Conservation (phyloP, 108 stramenopile species). For the Pseudonitzschia multiseries region DNA sequence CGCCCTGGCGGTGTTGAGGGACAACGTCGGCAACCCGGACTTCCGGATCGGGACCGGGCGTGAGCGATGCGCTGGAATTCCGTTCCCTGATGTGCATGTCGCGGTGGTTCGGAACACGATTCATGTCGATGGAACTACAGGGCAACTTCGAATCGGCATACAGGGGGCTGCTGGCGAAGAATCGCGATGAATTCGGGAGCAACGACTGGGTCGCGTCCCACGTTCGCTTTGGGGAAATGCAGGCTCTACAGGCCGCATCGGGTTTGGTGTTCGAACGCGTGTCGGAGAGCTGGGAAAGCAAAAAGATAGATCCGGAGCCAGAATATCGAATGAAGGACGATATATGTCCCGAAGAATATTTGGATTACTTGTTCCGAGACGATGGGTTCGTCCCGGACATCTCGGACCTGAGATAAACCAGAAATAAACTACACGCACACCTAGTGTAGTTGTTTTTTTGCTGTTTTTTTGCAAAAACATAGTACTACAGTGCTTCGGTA, state of each 20-base stretch:
- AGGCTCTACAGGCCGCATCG: conserved; percentile 25
- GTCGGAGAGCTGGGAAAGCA: conserved; percentile 7
- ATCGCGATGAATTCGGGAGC: conserved; percentile 29
- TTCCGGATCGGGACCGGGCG: conserved; percentile 45
- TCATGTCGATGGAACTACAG: conserved; percentile 24
- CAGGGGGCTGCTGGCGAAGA: background rate
- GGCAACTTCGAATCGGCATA: conserved; percentile 14
- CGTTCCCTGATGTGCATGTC: conserved; percentile 58
- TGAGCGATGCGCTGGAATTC: conserved; percentile 58
- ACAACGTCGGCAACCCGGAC: conserved; percentile 35
- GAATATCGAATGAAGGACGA: conserved; percentile 24
- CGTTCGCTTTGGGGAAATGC: conserved; percentile 49
- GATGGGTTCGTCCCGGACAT: background rate
- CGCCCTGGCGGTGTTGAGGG: conserved; percentile 46
- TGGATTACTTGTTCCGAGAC: conserved; percentile 22
- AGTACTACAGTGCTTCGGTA: too few species aligned
- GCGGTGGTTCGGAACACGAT: conserved; percentile 43
- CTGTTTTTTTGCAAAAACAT: too few species aligned
- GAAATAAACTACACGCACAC: too few species aligned
- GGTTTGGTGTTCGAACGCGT: conserved; percentile 15
- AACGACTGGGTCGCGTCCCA: conserved; percentile 32
- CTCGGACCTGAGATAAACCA: conserved; percentile 6
- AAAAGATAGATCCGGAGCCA: background rate
- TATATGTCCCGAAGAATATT: conserved; percentile 28
- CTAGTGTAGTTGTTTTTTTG: too few species aligned